Conservation (phyloP, 495 filamentous ascomycete genomes). For the Stereocaulon alpinum region DNA sequence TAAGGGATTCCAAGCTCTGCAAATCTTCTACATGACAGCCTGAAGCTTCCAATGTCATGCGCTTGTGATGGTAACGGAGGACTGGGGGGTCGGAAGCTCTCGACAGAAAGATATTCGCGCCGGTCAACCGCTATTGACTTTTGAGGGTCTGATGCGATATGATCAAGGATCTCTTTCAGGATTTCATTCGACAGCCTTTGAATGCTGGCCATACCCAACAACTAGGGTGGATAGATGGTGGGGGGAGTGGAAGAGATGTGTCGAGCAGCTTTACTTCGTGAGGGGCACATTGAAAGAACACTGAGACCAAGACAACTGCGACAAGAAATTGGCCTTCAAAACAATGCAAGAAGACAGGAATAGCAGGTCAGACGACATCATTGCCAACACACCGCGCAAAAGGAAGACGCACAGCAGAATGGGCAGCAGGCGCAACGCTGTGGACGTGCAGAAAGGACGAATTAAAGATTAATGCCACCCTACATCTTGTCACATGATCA, state of each 20-base stretch:
- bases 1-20: constrained; percentile 49
- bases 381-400: constrained; percentile 22
- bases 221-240: constrained; percentile 1
- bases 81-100: constrained; percentile 40
- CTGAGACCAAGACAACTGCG: not conserved
- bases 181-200: constrained; percentile 51
- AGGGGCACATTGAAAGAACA: constrained; percentile 1
- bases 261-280: not conserved
- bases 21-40: constrained; percentile 53
- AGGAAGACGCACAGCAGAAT: constrained; percentile 16
- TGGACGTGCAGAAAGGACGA: constrained; percentile 16
- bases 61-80: constrained; percentile 33
- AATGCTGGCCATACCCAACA: constrained; percentile 28
- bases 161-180: constrained; percentile 46
- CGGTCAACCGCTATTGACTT: constrained; percentile 37
- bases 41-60: constrained; percentile 38
- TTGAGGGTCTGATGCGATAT: constrained; percentile 40
- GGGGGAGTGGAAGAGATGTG: not conserved
- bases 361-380: constrained; percentile 20
- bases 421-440: constrained; percentile 18
- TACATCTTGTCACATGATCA: constrained; percentile 24
- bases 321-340: not conserved
- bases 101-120: constrained; percentile 42
- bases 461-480: constrained; percentile 6
- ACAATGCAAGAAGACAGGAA: constrained; percentile 11